Evolutionary conservation across 495 filamentous ascomycete genomes (phyloP).

Genomic region (Lasiosphaeriaceae sp.): DNA sequence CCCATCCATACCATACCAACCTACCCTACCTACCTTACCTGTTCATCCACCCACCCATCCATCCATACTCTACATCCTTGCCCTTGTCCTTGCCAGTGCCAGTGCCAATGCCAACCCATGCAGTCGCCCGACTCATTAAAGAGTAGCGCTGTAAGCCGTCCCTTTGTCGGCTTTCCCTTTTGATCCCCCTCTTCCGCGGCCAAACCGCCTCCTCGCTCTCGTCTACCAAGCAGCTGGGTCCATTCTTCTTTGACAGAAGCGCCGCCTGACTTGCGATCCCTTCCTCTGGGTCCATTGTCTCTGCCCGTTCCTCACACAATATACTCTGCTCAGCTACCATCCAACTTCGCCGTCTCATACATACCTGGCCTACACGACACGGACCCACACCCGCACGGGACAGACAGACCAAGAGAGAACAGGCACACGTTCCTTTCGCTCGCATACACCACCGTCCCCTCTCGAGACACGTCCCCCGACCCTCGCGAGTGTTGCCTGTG

Average conservation of each 20-base stretch:
- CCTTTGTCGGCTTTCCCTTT: constrained; percentile 29
- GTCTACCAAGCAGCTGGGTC: constrained; percentile 12
- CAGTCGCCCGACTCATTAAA: not conserved
- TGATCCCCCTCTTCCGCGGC: constrained; percentile 18
- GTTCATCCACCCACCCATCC: too few species aligned
- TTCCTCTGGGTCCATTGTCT: constrained; percentile 1
- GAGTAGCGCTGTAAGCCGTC: constrained; percentile 6
- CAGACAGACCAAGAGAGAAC: not conserved
- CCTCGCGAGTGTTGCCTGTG: not conserved
- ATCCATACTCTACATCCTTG: too few species aligned
- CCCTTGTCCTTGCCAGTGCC: not conserved
- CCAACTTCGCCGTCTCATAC: too few species aligned
- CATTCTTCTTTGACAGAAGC: constrained; percentile 3
- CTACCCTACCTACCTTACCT: too few species aligned
- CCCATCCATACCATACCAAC: too few species aligned
- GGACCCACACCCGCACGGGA: not conserved
- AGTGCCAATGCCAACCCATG: not conserved
- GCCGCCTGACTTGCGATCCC: constrained; percentile 1
- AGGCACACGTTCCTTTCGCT: not conserved
- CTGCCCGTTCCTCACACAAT: too few species aligned
- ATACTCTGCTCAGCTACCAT: too few species aligned
- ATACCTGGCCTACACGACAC: not conserved
- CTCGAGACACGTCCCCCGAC: not conserved
- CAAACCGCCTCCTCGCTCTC: not conserved
- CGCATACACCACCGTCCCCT: not conserved